Evolutionary conservation across 2,329 filamentous ascomycete species (phyloP).

Genomic region (Aspergillus felis): DNA sequence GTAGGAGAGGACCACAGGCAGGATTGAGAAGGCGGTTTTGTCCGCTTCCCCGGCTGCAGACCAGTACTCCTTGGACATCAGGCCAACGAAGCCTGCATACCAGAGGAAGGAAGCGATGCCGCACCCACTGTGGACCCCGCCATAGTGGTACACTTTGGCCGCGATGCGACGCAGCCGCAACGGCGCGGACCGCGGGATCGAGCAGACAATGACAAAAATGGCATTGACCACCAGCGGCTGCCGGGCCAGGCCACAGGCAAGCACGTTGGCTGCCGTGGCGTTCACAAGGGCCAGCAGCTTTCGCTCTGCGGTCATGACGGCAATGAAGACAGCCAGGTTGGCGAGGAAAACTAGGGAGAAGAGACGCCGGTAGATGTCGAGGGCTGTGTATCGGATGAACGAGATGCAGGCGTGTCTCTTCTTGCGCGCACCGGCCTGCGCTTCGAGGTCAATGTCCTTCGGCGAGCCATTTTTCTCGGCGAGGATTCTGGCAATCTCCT

Average conservation of each 20-base stretch:
- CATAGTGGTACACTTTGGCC: conserved; percentile 52
- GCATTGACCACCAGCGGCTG: conserved; percentile 53
- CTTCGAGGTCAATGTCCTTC: conserved; percentile 26
- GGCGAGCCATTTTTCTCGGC: conserved; percentile 9
- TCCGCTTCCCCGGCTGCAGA: conserved; percentile 9
- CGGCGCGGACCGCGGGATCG: conserved; percentile 44
- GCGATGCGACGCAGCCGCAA: conserved; percentile 43
- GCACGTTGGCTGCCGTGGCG: conserved; percentile 45
- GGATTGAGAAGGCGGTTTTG: conserved; percentile 21
- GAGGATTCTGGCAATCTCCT: conserved; percentile 9
- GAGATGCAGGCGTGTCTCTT: conserved; percentile 24
- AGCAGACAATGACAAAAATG: conserved; percentile 45
- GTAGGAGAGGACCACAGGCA: conserved; percentile 54
- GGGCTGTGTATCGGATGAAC: conserved; percentile 32
- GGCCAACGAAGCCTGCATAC: conserved; percentile 39
- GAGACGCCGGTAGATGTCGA: conserved; percentile 42
- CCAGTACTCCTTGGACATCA: conserved; percentile 33
- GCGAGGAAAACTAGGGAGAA: conserved; percentile 39
- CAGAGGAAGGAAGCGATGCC: conserved; percentile 48
- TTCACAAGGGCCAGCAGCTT: conserved; percentile 39
- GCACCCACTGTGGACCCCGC: conserved; percentile 53
- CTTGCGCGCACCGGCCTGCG: conserved; percentile 16
- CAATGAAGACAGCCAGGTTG: conserved; percentile 37
- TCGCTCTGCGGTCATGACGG: conserved; percentile 32
- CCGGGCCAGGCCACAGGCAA: conserved; percentile 46